These are phyloP conservation scores for Penicillium frequentans DNA, from an alignment of 2,329 filamentous ascomycete species.

Conservation along the genomic window DNA sequence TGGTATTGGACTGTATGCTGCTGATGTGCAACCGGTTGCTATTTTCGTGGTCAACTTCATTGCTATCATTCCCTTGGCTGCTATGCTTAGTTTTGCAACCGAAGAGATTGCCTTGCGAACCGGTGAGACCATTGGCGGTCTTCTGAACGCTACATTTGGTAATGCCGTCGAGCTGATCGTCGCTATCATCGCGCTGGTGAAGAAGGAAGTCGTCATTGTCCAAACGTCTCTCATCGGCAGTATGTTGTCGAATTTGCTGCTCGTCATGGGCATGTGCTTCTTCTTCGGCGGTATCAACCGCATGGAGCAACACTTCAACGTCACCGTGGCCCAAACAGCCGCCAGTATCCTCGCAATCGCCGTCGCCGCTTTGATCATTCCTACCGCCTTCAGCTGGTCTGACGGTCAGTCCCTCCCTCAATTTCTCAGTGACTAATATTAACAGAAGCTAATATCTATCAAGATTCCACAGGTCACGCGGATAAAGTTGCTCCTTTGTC, in stretches of 20 bases:
- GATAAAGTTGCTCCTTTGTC: slow-evolving; percentile 30
- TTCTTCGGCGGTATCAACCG: slow-evolving; percentile 81
- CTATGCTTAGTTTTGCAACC: slow-evolving; percentile 82
- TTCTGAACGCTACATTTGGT: slow-evolving; percentile 87
- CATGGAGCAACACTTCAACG: slow-evolving; percentile 84
- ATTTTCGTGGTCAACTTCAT: slow-evolving; percentile 91
- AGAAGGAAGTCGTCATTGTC: slow-evolving; percentile 77
- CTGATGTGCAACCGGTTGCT: slow-evolving; percentile 44
- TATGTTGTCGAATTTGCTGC: slow-evolving; percentile 85
- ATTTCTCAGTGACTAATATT: background rate
- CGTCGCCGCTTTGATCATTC: slow-evolving; percentile 81
- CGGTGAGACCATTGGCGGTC: slow-evolving; percentile 82
- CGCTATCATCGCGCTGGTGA: slow-evolving; percentile 75
- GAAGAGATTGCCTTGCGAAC: slow-evolving; percentile 76
- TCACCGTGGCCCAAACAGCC: slow-evolving; percentile 86
- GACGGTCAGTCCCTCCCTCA: slow-evolving; percentile 24
- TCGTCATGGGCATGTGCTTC: slow-evolving; percentile 90
- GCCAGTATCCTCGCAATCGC: slow-evolving; percentile 77
- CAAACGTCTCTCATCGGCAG: slow-evolving; percentile 90
- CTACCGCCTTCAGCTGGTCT: slow-evolving; percentile 73
- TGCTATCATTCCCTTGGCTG: slow-evolving; percentile 86
- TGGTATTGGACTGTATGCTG: slow-evolving; percentile 52
- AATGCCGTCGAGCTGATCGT: slow-evolving; percentile 91
- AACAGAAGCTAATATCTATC: background rate
- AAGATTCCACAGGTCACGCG: background rate